These are phyloP conservation scores for Colletotrichum sp. DNA, from an alignment of 2,329 filamentous ascomycete species.

Conservation along the genomic window DNA sequence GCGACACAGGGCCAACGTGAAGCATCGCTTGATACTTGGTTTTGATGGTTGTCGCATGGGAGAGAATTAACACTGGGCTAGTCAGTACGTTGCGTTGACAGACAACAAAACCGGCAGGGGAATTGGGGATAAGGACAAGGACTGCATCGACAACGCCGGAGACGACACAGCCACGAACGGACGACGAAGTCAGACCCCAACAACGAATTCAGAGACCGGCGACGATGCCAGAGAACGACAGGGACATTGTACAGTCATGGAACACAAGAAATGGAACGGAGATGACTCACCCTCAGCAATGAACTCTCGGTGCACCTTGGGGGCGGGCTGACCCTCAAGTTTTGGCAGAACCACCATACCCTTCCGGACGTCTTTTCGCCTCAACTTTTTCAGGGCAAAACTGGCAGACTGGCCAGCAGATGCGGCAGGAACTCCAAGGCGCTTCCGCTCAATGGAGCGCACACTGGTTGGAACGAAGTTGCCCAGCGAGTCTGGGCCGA, in stretches of 20 bases:
- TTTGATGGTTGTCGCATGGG: constrained; percentile 96
- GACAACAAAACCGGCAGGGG: neutral
- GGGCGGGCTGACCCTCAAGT: constrained; percentile 71
- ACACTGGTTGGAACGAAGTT: constrained; percentile 88
- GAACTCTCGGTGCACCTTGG: constrained; percentile 77
- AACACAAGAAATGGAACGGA: neutral
- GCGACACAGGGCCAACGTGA: constrained; percentile 91
- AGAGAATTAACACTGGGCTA: constrained; percentile 80
- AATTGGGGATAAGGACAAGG: neutral
- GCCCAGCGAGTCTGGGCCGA: constrained; percentile 89
- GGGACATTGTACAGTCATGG: neutral
- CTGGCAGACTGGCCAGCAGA: constrained; percentile 92
- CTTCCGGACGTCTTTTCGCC: constrained; percentile 92
- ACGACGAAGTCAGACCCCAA: neutral
- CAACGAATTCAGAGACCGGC: neutral
- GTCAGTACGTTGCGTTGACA: neutral
- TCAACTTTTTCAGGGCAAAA: constrained; percentile 86
- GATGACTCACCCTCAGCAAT: constrained; percentile 70
- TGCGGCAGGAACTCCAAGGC: constrained; percentile 85
- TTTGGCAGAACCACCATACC: constrained; percentile 97
- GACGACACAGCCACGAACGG: neutral
- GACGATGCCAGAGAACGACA: neutral
- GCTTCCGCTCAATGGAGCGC: constrained; percentile 92
- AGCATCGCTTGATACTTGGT: constrained; percentile 98
- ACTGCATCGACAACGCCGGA: neutral